A percentile compares a stretch with the other conserved stretches of the same genome.
phyloP scores from a whole-genome alignment of 176 grass and related monocot genomes.

The Tillandsia leiboldiana region DNA sequence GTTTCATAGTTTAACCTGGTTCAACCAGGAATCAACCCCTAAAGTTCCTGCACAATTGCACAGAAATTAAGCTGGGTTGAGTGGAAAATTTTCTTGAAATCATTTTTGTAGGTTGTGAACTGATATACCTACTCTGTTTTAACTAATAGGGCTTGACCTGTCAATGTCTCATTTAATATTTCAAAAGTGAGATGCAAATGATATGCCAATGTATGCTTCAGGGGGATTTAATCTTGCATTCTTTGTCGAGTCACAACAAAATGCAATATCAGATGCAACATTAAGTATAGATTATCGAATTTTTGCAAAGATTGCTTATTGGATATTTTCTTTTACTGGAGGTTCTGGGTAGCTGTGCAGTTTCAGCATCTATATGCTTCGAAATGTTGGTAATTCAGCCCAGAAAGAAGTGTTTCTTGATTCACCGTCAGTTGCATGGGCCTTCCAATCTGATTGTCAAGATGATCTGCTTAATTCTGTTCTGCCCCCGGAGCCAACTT shows the following conservation, averaged over 20 bases:
- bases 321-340: constrained; percentile 44
- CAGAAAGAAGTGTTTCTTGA: constrained; percentile 33
- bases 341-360: constrained; percentile 92
- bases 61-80: too few species aligned
- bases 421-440: constrained; percentile 77
- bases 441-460: constrained; percentile 89
- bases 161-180: too few species aligned
- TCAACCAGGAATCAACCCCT: too few species aligned
- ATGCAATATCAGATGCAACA: neutral
- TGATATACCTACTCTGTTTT: too few species aligned
- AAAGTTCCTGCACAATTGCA: too few species aligned
- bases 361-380: constrained; percentile 43
- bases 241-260: neutral
- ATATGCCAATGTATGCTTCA: too few species aligned
- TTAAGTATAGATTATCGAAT: too few species aligned
- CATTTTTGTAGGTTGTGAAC: too few species aligned
- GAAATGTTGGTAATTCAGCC: constrained; percentile 30
- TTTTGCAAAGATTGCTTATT: neutral
- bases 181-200: too few species aligned
- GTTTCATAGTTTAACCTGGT: too few species aligned
- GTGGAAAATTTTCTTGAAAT: too few species aligned
- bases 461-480: constrained; percentile 90
- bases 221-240: neutral
- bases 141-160: too few species aligned
- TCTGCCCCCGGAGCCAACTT: constrained; percentile 65